Evolutionary conservation across 768 basidiomycete species (phyloP), one percentile per base, ranked within the genome.

Genomic region (Boletus coccyginus): DNA sequence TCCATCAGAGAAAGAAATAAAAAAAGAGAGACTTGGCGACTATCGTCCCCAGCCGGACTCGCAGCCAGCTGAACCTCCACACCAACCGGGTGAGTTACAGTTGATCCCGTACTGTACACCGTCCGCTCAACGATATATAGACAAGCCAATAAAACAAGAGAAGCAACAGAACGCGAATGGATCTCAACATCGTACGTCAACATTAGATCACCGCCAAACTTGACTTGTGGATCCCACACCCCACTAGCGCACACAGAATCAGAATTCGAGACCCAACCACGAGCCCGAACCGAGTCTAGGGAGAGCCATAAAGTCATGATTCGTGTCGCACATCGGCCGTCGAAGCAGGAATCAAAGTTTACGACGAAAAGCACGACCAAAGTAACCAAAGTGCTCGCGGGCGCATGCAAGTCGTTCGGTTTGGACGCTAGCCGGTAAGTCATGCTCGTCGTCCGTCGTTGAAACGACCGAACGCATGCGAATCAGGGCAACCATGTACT

Each of bases 311-410:
- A 64, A 35, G 41, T 70, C 36, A 58, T 61, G 56, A 66, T 71
- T n/a, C 72, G 70, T 16, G 69, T 73, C 32, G 64, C 68, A 35
- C 70, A 71, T 42, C 70, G 62, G 10, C 49, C 60, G 0, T 62
- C 72, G 8, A 56, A 56, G 40, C 71, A 72, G 47, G 68, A 71
- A 47, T 61, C 71, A 12, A 73, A 71, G 35, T 73, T 71, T 27
- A 68, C 60, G 24, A 54, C 61, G 6, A 73, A 70, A n/a, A 39
- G 50, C 24, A 62, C 66, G n/a, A 72, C 71, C 19, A 73, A 56
- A n/a, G 70, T 73, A 2, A 46, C 38, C 14, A 71, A 70, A 17
- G 66, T 71, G 39, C 55, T 71, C 5, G 5, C 62, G 3, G 59
- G 57, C 6, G 68, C 61, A 24, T 71, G 70, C 61, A 73, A 58